Base-by-base conservation (phyloP, 140 eudicot species). In the Bidens hawaiensis region DNA sequence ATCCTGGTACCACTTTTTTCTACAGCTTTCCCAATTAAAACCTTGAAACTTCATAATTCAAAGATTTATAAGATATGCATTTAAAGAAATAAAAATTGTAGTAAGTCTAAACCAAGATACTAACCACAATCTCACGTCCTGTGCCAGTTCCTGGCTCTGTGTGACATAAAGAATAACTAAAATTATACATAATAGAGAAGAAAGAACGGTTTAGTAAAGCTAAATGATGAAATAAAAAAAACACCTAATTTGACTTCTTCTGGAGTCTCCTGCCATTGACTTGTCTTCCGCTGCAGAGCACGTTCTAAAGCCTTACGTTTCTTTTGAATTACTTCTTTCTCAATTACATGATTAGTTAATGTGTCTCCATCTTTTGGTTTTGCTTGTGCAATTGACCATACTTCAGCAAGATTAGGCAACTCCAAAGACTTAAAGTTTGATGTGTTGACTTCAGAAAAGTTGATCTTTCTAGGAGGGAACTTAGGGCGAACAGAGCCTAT, bases 91-190 rank as follows among this genome's bases (percentile, higher is more conserved):
- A 24, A 47, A 36, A 13, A 60, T 1, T 3, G 23, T 33, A 36
- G 56, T 51, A 28, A 64, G 52, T 9, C 5, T 21, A 51, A 13
- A 56, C 41, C 5, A 58, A 56, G 28, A 15, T 25, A 75, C 88
- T 75, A 43, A 82, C 84, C 84, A 83, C 85, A 58, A 83, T 83
- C 76, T 83, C 89, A 28, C 76, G 79, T 53, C 89, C 89, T 2
- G 89, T 83, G 34, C 89, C 89, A 27, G 85, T 79, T 62, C 89
- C 89, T 60, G 89, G 84, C 66, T 82, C 88, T 82, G 85, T 49
- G 47, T 19, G 24, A 69, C 26, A 58, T 16, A 40, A 40, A 26
- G 21, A 16, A 33, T 8, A 71, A 31, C 40, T 46, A 64, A 62
- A 18, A 57, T 68, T 34, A 59, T 41, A 14, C 31, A 72, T 33